Conservation (phyloP, 371 early-diverging fungal genomes). For the Smittium mucronatum region DNA sequence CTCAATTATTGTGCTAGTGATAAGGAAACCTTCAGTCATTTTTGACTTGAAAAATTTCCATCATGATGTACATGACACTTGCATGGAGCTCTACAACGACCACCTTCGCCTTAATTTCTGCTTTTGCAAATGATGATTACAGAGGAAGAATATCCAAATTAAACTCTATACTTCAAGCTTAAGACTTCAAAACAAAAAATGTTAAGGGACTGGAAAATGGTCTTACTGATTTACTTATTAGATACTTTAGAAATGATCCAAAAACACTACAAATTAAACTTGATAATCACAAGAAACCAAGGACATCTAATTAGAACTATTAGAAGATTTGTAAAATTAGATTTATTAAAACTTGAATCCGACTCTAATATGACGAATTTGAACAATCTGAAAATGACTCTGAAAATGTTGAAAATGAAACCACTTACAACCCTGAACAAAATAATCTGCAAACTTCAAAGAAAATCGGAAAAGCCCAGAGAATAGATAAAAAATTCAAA, state of each 20-base stretch:
- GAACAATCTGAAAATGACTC: too few species aligned
- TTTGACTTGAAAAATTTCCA: not conserved
- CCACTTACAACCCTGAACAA: too few species aligned
- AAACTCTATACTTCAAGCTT: not conserved
- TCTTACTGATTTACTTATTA: not conserved
- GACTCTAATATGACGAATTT: too few species aligned
- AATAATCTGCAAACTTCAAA: not conserved
- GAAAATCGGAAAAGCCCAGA: not conserved
- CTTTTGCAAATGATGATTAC: not conserved
- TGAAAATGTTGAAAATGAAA: too few species aligned
- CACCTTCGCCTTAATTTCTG: not conserved
- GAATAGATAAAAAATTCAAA: not conserved
- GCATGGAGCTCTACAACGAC: not conserved
- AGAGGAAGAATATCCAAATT: not conserved
- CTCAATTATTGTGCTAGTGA: not conserved
- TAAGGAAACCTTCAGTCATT: slow-evolving; percentile 1
- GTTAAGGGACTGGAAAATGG: not conserved
- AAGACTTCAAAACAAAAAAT: not conserved
- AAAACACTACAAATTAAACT: not conserved
- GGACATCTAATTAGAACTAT: not conserved
- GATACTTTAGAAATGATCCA: not conserved
- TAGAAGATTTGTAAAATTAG: not conserved
- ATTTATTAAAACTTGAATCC: not conserved
- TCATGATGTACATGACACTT: not conserved
- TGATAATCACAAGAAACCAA: not conserved